A percentile compares a stretch with the other conserved stretches of the same genome.
Conservation (phyloP, 139 green algal genomes). For the Picochlorum sp. region DNA sequence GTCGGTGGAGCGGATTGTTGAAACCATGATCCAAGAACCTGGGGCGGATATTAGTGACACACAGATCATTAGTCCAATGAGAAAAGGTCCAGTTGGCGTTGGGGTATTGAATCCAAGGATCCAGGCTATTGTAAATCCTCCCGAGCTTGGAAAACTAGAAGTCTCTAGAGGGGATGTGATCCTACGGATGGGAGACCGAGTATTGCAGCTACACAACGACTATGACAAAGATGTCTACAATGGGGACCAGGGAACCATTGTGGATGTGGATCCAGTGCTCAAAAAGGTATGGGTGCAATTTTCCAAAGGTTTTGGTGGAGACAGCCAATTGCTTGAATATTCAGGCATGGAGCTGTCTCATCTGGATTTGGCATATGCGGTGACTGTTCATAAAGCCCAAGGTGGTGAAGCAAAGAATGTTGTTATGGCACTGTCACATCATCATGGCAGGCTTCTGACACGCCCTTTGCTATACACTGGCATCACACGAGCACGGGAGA, state of each 20-base stretch:
- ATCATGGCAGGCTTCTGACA: slow-evolving; percentile 40
- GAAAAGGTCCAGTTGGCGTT: slow-evolving; percentile 29
- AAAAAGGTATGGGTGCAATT: slow-evolving; percentile 24
- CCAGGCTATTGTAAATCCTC: slow-evolving; percentile 62
- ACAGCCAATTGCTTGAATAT: background rate
- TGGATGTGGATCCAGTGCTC: slow-evolving; percentile 15
- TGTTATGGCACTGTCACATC: slow-evolving; percentile 48
- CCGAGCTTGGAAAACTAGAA: slow-evolving; percentile 14
- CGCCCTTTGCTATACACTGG: slow-evolving; percentile 73
- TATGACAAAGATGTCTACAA: slow-evolving; percentile 74
- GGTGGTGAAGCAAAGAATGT: slow-evolving; percentile 69
- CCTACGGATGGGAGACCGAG: slow-evolving; percentile 47
- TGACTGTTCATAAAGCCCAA: slow-evolving; percentile 85
- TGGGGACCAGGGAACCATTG: slow-evolving; percentile 61
- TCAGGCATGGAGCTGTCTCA: slow-evolving; percentile 17
- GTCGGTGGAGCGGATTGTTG: background rate
- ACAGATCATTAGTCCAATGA: slow-evolving; percentile 66
- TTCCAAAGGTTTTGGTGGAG: background rate
- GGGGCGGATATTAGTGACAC: background rate
- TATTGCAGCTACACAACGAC: slow-evolving; percentile 69
- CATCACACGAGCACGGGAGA: slow-evolving; percentile 40
- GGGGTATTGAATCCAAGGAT: slow-evolving; percentile 47
- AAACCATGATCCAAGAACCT: background rate
- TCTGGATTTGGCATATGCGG: slow-evolving; percentile 63
- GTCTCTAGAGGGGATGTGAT: slow-evolving; percentile 14